Percentiles rank a stretch among this genome's conserved stretches.
Conservation (phyloP, 129 eudicot genomes). For the Chrysanthemum seticuspe region DNA sequence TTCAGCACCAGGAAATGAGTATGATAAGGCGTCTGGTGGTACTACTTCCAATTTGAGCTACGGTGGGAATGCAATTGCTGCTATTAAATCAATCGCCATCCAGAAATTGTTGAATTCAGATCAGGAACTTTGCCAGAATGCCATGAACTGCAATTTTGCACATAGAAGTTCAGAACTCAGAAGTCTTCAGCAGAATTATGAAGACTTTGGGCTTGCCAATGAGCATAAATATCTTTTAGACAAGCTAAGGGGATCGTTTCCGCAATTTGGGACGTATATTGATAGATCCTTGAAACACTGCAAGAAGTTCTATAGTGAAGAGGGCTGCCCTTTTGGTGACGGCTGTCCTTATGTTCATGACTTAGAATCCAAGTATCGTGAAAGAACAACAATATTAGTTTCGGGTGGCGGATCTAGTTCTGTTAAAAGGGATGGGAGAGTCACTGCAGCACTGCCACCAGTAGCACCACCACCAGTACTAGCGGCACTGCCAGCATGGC, state of each 20-base stretch:
- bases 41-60: too few relatives aligned
- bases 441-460: neutral
- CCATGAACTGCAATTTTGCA: too few relatives aligned
- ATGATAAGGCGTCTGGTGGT: neutral
- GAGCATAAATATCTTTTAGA: slow-evolving; percentile 33
- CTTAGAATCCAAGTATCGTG: slow-evolving; percentile 27
- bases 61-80: too few relatives aligned
- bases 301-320: slow-evolving; percentile 83
- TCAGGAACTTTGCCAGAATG: too few relatives aligned
- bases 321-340: slow-evolving; percentile 94
- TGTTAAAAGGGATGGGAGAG: slow-evolving; percentile 32
- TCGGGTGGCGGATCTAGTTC: slow-evolving; percentile 54
- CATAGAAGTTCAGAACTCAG: too few relatives aligned
- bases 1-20: slow-evolving; percentile 17
- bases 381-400: slow-evolving; percentile 57
- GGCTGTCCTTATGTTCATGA: slow-evolving; percentile 84
- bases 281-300: slow-evolving; percentile 80
- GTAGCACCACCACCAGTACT: too few relatives aligned
- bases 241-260: slow-evolving; percentile 33
- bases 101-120: too few relatives aligned
- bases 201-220: slow-evolving; percentile 57
- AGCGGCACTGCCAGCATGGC: neutral
- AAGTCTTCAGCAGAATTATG: slow-evolving; percentile 13
- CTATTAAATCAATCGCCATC: too few relatives aligned
- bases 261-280: slow-evolving; percentile 53